Evolutionary conservation across 805 yeast species (phyloP).

Genomic region (Saccharomycopsis lassenensis): DNA sequence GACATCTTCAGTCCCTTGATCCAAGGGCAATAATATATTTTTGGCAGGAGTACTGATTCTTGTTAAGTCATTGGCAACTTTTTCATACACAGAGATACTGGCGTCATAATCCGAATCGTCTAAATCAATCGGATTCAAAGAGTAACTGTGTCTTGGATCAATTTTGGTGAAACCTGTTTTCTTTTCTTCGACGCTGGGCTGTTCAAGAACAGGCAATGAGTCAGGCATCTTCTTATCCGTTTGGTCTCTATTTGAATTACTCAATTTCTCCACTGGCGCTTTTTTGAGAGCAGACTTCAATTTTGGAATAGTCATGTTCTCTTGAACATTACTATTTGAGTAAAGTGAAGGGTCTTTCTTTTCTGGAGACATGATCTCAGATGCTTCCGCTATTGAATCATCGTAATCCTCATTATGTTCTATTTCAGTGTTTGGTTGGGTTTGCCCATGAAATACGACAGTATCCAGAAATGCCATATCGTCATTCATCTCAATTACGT

Average conservation of each 20-base stretch:
- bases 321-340: slow-evolving; percentile 9
- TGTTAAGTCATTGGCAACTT: background rate
- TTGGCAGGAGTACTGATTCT: slow-evolving; percentile 2
- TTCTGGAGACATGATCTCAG: slow-evolving; percentile 16
- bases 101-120: slow-evolving; percentile 18
- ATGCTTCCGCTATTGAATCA: slow-evolving; percentile 13
- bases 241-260: background rate
- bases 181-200: background rate
- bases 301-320: slow-evolving; percentile 10
- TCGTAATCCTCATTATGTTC: no score
- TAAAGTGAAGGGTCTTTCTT: slow-evolving; percentile 18
- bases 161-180: background rate
- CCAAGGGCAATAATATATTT: slow-evolving; percentile 2
- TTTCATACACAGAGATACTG: slow-evolving; percentile 13
- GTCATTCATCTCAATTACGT: slow-evolving; percentile 1
- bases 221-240: background rate
- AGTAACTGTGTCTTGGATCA: slow-evolving; percentile 3
- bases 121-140: slow-evolving; percentile 15
- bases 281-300: slow-evolving; percentile 1
- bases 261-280: background rate
- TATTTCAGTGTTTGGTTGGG: no score
- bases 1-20: slow-evolving; percentile 6
- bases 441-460: no score
- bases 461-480: no score
- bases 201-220: background rate